Base-by-base conservation (phyloP, 331 rosid species). In the Malus hybrid region DNA sequence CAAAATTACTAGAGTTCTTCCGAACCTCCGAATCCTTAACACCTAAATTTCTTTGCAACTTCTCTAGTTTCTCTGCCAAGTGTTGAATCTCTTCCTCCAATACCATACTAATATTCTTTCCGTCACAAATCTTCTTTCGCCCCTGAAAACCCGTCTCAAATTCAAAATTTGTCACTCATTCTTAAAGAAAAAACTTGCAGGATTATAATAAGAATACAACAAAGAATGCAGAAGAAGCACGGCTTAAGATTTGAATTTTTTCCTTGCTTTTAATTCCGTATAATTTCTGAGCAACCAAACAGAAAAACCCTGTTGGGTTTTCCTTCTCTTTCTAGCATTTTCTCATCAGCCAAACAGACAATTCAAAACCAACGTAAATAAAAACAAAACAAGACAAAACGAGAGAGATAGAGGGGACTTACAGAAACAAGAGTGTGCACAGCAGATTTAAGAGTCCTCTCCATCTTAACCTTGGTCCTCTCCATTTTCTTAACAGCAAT, bases 381-480 rank as follows among this genome's bases (percentile, higher is more conserved):
- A 27, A 48, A 27, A 54, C 20, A 2, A 4, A 48, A 39, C 46
- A 42, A 42, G 16, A 70, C 10, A 20, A n/a, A 34, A 39, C 31
- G 29, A 28, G 29, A 28, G 32, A 31, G 5, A 31, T 3, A 31
- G 60, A 56, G 63, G 31, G 22, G 32, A 87, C 96, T 86, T 64
- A 94, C 99, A 72, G 92, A 92, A 48, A 89, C 83, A 66, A 94
- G 93, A 14, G 93, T 78, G 71, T 79, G 88, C 80, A 92, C 75
- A 64, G 93, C 91, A 20, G 93, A 90, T 86, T 78, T 83, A 22
- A 94, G 84, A 85, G 85, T 82, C n/a, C 77, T 81, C 55, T 87
- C 91, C 87, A 87, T 82, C 79, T 87, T 86, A 7, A 79, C 69
- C 67, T 88, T 86, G 71, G 76, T 79, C 77, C 88, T 86, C 78